Percentiles rank a stretch among this genome's conserved stretches.
Evolutionary conservation across 108 stramenopile species (phyloP).

Genomic region (Licmophora abbreviata): DNA sequence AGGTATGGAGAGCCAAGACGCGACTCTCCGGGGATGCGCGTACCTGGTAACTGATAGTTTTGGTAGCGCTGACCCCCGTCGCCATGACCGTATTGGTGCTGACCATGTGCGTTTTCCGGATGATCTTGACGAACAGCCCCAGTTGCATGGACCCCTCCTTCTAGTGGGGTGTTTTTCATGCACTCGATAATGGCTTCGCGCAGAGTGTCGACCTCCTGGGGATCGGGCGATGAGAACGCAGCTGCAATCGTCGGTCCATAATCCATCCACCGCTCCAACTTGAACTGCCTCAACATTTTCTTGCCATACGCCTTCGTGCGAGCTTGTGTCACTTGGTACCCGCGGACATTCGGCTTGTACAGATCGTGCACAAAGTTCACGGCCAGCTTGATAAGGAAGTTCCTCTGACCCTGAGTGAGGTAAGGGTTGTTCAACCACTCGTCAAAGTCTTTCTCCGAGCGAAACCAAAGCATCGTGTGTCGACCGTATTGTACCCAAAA

Average conservation of each 20-base stretch:
- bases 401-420: conserved; percentile 57
- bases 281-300: conserved; percentile 83
- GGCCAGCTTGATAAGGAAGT: conserved; percentile 78
- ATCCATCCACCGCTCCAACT: conserved; percentile 89
- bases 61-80: conserved; percentile 10
- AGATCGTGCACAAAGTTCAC: conserved; percentile 86
- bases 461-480: conserved; percentile 73
- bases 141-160: conserved; percentile 42
- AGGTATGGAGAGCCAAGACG: too few species aligned
- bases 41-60: too few species aligned
- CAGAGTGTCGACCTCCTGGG: conserved; percentile 65
- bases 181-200: conserved; percentile 72
- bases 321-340: conserved; percentile 81
- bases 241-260: conserved; percentile 90
- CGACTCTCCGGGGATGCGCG: too few species aligned
- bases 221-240: conserved; percentile 76
- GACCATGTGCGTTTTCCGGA: background rate
- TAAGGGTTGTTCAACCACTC: conserved; percentile 91
- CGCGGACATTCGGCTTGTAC: conserved; percentile 75
- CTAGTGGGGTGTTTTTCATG: conserved; percentile 71
- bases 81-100: too few species aligned
- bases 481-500: conserved; percentile 85
- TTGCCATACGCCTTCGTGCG: conserved; percentile 75
- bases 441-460: conserved; percentile 58
- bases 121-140: conserved; percentile 38